Conservation (phyloP, 2,329 filamentous ascomycete genomes). For the Tolypocladium sp. region DNA sequence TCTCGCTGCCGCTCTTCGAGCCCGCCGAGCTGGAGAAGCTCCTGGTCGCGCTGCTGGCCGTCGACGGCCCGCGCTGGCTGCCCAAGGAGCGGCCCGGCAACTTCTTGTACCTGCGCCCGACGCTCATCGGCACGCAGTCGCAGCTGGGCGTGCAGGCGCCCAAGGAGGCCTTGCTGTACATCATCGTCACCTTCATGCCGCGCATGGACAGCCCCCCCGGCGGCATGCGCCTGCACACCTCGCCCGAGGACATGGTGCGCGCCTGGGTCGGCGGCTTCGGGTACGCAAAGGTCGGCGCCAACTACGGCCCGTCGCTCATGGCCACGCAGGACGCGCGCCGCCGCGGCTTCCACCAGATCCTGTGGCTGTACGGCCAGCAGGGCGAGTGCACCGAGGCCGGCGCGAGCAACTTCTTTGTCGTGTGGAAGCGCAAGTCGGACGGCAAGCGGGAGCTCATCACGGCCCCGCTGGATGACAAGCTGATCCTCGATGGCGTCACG, state of each 20-base stretch:
- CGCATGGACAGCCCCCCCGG: constrained; percentile 39
- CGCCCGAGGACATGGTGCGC: constrained; percentile 71
- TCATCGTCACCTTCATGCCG: constrained; percentile 61
- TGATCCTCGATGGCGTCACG: constrained; percentile 88
- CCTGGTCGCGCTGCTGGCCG: constrained; percentile 59
- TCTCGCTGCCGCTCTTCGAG: constrained; percentile 67
- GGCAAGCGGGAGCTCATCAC: constrained; percentile 62
- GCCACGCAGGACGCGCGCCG: constrained; percentile 67
- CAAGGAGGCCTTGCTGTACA: constrained; percentile 77
- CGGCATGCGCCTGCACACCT: constrained; percentile 69
- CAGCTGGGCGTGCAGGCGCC: constrained; percentile 76
- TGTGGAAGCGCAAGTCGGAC: constrained; percentile 51
- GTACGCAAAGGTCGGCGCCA: constrained; percentile 85
- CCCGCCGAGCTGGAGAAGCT: constrained; percentile 65
- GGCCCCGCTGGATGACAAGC: constrained; percentile 69
- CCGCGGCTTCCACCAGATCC: constrained; percentile 75
- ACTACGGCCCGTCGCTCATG: constrained; percentile 78
- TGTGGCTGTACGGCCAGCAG: constrained; percentile 83
- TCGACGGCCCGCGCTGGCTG: constrained; percentile 72
- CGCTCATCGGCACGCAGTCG: constrained; percentile 73
- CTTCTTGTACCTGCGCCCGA: constrained; percentile 80
- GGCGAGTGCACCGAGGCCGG: constrained; percentile 82
- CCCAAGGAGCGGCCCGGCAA: constrained; percentile 56
- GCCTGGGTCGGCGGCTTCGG: constrained; percentile 93
- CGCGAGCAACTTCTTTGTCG: constrained; percentile 83